These are phyloP conservation scores for Chrysosporium keratinophilum DNA, from an alignment of 2,329 filamentous ascomycete genomes.

Conservation along the genomic window DNA sequence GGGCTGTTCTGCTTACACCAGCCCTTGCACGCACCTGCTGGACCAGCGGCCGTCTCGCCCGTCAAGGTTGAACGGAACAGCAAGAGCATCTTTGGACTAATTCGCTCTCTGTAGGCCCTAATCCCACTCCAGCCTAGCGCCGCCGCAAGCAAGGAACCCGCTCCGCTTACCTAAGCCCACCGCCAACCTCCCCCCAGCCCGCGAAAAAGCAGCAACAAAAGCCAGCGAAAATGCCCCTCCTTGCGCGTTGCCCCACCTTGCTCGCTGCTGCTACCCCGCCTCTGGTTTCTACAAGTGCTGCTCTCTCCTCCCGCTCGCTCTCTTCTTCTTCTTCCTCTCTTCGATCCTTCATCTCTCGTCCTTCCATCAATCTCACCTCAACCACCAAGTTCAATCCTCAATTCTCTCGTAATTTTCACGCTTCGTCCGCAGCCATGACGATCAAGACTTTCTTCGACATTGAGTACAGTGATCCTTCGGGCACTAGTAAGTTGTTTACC, in stretches of 20 bases:
- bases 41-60: not conserved
- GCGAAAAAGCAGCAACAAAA: slow-evolving; percentile 10
- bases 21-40: not conserved
- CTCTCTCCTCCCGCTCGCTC: slow-evolving; percentile 18
- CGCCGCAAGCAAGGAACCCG: not conserved
- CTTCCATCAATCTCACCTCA: slow-evolving; percentile 29
- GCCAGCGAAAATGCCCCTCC: slow-evolving; percentile 17
- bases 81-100: slow-evolving; percentile 2
- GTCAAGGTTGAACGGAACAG: not conserved
- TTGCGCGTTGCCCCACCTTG: slow-evolving; percentile 18
- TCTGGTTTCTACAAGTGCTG: slow-evolving; percentile 10
- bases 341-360: slow-evolving; percentile 19
- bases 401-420: slow-evolving; percentile 45
- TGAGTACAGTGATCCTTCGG: slow-evolving; percentile 48
- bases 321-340: slow-evolving; percentile 16
- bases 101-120: not conserved
- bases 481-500: slow-evolving; percentile 34
- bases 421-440: slow-evolving; percentile 63
- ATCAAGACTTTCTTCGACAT: slow-evolving; percentile 68
- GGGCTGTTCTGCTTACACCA: not conserved
- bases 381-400: slow-evolving; percentile 23
- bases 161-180: not conserved
- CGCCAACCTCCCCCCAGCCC: not conserved
- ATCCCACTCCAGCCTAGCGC: slow-evolving; percentile 3
- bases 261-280: slow-evolving; percentile 17